Evolutionary conservation across 805 yeast species (phyloP), one percentile per base, ranked within the genome.

Genomic region (Cephaloascus fragrans): DNA sequence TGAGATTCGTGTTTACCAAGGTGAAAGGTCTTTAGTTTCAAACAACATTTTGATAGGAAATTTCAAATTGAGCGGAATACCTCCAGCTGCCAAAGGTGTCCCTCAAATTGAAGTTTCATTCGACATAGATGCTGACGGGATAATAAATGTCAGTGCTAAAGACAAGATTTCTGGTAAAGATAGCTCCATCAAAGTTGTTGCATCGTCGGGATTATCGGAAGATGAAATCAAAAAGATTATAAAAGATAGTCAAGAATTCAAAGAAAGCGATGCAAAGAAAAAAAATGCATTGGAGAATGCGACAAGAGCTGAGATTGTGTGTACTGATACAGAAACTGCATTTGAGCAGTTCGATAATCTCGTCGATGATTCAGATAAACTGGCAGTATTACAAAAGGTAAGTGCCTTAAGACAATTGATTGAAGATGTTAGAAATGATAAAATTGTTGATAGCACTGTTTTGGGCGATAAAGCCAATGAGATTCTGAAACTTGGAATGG

Each of bases 271-370:
- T 57, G 74, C 72, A 38, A 64, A 71, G 36, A 63, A 73, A 51
- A 76, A 74, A 50, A 76, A 73, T 48, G 69, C 78, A 41, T 70
- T 80, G 44, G 88, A 83, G 53, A 79, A 76, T 52, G 86, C 90
- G 32, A 81, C 83, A 55, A 73, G 80, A 54, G 84, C 87, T 19
- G 94, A 83, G 47, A 77, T 82, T 50, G 70, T 82, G 38, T 76
- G 87, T 49, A 80, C 83, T 52, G 98, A 93, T 60, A 87, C 95
- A 38, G 96, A 88, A 61, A 73, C 73, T 61, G 90, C 96, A 8
- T 66, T 93, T 45, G 67, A 68, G 47, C 95, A 85, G 63, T 87
- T 83, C 53, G 70, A 71, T 6, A 57, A 61, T 5, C 43, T 59
- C 6, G 69, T 77, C 70, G 62, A 57, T 3, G 44, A 55, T 4